A percentile compares a stretch with the other conserved stretches of the same genome.
These are phyloP conservation scores for Beauveria brongniartii DNA, from an alignment of 2,329 filamentous ascomycete genomes.

Conservation along the genomic window DNA sequence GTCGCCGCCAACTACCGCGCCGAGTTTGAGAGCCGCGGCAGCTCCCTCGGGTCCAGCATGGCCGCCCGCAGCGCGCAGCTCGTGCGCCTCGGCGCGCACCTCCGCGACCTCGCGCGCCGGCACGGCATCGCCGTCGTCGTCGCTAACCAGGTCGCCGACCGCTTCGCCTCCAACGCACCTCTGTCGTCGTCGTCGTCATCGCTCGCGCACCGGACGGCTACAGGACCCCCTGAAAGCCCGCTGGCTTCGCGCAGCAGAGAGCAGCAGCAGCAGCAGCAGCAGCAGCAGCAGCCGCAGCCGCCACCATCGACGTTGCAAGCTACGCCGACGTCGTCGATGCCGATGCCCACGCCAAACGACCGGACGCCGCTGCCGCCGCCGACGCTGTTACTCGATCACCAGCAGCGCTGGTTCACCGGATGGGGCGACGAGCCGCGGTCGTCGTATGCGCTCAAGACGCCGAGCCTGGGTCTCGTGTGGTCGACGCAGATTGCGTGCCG, in stretches of 20 bases:
- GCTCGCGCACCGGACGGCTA: conserved; percentile 19
- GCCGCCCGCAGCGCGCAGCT: conserved; percentile 71
- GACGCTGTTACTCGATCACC: conserved; percentile 71
- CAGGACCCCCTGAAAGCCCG: conserved; percentile 33
- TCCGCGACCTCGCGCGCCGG: conserved; percentile 67
- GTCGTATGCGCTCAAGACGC: conserved; percentile 60
- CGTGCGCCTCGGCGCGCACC: conserved; percentile 63
- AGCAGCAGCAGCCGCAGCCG: conserved; percentile 28
- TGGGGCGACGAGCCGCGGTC: conserved; percentile 67
- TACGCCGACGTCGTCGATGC: conserved; percentile 33
- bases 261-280: conserved; percentile 31
- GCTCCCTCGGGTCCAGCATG: conserved; percentile 46
- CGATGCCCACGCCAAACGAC: conserved; percentile 23
- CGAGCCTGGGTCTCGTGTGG: conserved; percentile 83
- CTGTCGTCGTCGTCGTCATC: conserved; percentile 14
- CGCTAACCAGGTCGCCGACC: conserved; percentile 91
- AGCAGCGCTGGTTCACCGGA: conserved; percentile 90
- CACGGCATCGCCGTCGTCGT: conserved; percentile 79
- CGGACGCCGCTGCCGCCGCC: conserved; percentile 29
- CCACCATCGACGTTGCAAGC: conserved; percentile 22
- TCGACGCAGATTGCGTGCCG: conserved; percentile 79
- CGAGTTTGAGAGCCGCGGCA: conserved; percentile 60
- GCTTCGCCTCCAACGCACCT: conserved; percentile 44
- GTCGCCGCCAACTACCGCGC: conserved; percentile 93
- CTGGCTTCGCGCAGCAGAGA: conserved; percentile 37